Percentiles rank a stretch among this genome's conserved stretches.
phyloP scores from a whole-genome alignment of 2,329 filamentous ascomycete genomes.

The Fusarium stilboides region DNA sequence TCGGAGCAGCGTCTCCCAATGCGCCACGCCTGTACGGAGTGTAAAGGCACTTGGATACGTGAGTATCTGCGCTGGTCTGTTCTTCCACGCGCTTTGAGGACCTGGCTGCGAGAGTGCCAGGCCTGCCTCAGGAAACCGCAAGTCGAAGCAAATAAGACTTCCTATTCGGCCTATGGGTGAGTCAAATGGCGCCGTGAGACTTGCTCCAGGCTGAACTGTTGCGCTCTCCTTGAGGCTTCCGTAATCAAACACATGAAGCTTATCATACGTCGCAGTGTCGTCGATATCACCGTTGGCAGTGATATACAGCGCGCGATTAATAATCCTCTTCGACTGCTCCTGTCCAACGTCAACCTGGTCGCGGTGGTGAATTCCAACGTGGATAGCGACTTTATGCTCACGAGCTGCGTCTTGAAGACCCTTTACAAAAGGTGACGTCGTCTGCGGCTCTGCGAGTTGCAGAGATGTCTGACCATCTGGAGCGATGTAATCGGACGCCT shows the following conservation, averaged over 20 bases:
- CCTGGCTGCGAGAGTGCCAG: slow-evolving; percentile 71
- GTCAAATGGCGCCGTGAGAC: slow-evolving; percentile 78
- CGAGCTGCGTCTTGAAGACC: slow-evolving; percentile 80
- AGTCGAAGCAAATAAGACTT: slow-evolving; percentile 89
- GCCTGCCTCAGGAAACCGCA: slow-evolving; percentile 85
- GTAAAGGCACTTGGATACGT: slow-evolving; percentile 95
- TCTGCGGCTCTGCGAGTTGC: slow-evolving; percentile 77
- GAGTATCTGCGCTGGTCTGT: slow-evolving; percentile 76
- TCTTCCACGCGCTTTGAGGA: slow-evolving; percentile 50
- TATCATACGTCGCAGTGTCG: slow-evolving; percentile 76
- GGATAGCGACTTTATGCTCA: slow-evolving; percentile 77
- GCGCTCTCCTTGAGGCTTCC: slow-evolving; percentile 64
- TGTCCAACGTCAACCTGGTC: slow-evolving; percentile 48
- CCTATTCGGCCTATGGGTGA: slow-evolving; percentile 83
- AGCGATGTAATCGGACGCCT: slow-evolving; percentile 92
- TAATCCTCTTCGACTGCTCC: slow-evolving; percentile 54
- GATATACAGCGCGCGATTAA: slow-evolving; percentile 70
- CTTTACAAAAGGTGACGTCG: slow-evolving; percentile 79
- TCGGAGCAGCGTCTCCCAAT: slow-evolving; percentile 86
- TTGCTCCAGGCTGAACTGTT: slow-evolving; percentile 77
- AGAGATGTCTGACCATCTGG: slow-evolving; percentile 77
- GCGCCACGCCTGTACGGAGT: slow-evolving; percentile 84
- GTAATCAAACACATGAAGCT: slow-evolving; percentile 90
- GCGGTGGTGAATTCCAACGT: slow-evolving; percentile 90
- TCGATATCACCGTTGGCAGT: slow-evolving; percentile 60